Conservation (phyloP, 2,329 filamentous ascomycete species). For the Mycogone perniciosa region DNA sequence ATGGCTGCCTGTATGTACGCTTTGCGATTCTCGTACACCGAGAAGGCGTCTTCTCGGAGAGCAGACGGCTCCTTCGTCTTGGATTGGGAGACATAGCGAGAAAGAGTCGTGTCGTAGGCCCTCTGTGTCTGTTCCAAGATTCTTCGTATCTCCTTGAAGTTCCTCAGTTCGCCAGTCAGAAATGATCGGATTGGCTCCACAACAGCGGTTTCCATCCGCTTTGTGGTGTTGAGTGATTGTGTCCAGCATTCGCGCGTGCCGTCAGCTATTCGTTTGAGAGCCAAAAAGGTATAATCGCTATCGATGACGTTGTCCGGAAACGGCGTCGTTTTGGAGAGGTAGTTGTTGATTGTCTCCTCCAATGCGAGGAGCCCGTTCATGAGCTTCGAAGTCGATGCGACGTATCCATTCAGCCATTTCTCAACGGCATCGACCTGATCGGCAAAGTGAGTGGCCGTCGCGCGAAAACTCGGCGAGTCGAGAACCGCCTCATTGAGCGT, state of each 20-base stretch:
- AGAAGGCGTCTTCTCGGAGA: constrained; percentile 89
- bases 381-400: constrained; percentile 47
- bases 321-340: constrained; percentile 67
- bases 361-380: constrained; percentile 61
- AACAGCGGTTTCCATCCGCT: constrained; percentile 68
- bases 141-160: constrained; percentile 79
- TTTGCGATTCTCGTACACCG: constrained; percentile 87
- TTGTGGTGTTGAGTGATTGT: constrained; percentile 65
- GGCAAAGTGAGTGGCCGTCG: constrained; percentile 75
- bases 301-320: constrained; percentile 82
- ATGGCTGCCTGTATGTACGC: constrained; percentile 85
- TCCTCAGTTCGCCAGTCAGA: constrained; percentile 68
- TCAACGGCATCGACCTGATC: constrained; percentile 91
- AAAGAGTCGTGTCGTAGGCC: constrained; percentile 72
- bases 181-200: constrained; percentile 79
- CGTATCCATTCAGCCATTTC: constrained; percentile 72
- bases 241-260: constrained; percentile 84
- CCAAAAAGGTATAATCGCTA: constrained; percentile 88
- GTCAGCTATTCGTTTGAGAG: constrained; percentile 78
- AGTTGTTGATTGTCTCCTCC: constrained; percentile 72
- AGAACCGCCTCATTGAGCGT: constrained; percentile 89
- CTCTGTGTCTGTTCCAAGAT: constrained; percentile 75
- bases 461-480: constrained; percentile 93
- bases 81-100: constrained; percentile 75
- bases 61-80: constrained; percentile 93